Evolutionary conservation across 1,139 yeast genomes (phyloP), one percentile per base, ranked within the genome.

Genomic region (Candida sanyaensis): DNA sequence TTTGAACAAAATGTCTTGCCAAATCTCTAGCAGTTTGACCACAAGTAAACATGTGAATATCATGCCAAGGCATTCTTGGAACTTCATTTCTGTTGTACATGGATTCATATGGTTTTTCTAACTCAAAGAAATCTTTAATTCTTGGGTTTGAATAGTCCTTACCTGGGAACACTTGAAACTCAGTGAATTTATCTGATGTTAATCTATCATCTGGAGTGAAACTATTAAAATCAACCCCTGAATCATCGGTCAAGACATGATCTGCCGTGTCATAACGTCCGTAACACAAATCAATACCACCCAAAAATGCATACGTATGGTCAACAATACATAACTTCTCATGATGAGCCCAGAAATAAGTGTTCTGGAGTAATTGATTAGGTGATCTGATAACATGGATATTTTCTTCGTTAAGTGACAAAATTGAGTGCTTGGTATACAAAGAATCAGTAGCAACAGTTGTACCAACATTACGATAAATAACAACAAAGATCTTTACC

Each of bases 21-120:
- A 93, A 71, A 66, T 95, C 99, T 51, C 98, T 77, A 0, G 98
- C 99, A 6, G 92, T 84, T 60, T 92, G 96, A n/a, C 99, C 99
- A 8, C 92, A 82, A 2, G 96, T 84, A 70, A 91, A 83, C 96
- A 92, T 93, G 60, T 93, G 98, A 41, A 95, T 89, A 75, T 95
- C 99, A 66, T 95, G 99, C 99, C 99, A 95, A 6, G 99, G 99
- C 99, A 95, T 95, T 59, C 99, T 80, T 3, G 99, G 98, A 12
- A 82, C 79, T 23, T 68, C 68, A 30, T 80, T 73, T 54, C 99
- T 80, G 65, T 95, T 96, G 63, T 91, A 91, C 96, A 93, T 87
- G 23, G 91, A 89, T 43, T 88, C 96, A 61, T 86, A 91, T 1
- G 99, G 99, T 55, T 83, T 83, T 55, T 92, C 91, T 50, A 95